Percentiles rank a stretch among this genome's conserved stretches.
Evolutionary conservation across 441 rosid species (phyloP).

Genomic region (Kokia cookei): DNA sequence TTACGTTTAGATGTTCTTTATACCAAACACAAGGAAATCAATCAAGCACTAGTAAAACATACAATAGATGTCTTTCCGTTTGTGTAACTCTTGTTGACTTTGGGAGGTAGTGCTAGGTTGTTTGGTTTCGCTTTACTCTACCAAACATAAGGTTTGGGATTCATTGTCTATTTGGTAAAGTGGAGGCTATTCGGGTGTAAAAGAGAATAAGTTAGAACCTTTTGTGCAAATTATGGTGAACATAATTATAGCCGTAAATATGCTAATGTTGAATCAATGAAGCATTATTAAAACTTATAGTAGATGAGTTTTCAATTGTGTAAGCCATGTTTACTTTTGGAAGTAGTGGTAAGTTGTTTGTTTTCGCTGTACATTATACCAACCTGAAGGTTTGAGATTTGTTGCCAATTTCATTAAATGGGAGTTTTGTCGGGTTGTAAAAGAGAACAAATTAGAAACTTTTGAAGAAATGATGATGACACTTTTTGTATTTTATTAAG

Average conservation of each 20-base stretch:
- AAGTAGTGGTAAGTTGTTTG: background rate
- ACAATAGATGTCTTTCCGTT: background rate
- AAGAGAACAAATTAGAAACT: background rate
- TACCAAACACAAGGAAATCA: background rate
- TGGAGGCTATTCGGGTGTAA: background rate
- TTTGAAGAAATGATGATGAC: background rate
- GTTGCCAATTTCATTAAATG: background rate
- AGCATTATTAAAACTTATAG: background rate
- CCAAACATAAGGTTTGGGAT: background rate
- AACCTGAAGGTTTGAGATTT: background rate
- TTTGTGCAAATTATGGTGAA: background rate
- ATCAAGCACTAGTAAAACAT: background rate
- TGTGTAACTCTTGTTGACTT: background rate
- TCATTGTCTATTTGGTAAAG: no score
- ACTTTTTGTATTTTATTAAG: background rate
- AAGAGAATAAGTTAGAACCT: background rate
- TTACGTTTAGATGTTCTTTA: background rate
- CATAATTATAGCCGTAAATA: background rate
- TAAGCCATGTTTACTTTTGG: background rate
- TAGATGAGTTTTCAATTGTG: background rate
- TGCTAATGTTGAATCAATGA: background rate
- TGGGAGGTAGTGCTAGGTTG: background rate
- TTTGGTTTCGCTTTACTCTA: background rate
- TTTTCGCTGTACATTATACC: background rate
- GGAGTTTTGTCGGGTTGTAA: background rate